Evolutionary conservation across 345 rosid genomes (phyloP).

Genomic region (Anacardium occidentale): DNA sequence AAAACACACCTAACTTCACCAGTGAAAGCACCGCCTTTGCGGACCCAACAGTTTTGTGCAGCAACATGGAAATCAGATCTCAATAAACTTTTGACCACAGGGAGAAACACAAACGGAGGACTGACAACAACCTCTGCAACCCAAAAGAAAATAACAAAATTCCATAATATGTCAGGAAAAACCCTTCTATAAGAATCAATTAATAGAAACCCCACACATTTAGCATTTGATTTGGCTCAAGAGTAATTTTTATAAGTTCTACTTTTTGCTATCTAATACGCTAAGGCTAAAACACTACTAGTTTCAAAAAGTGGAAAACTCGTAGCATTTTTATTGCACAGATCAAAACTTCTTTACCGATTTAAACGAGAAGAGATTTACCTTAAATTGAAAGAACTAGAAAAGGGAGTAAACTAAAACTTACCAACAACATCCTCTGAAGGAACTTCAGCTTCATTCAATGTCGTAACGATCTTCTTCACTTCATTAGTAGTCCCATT

Average conservation of each 20-base stretch:
- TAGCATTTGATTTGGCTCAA: not conserved
- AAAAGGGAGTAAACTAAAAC: slow-evolving; percentile 5
- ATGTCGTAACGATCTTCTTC: slow-evolving; percentile 53
- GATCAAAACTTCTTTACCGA: not conserved
- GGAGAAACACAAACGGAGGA: slow-evolving; percentile 70
- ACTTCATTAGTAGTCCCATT: slow-evolving; percentile 74
- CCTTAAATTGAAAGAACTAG: not conserved
- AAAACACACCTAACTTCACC: slow-evolving; percentile 62
- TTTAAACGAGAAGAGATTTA: no score
- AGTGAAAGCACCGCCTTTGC: slow-evolving; percentile 69
- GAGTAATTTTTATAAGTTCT: not conserved
- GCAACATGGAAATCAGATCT: slow-evolving; percentile 61
- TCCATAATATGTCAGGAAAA: not conserved
- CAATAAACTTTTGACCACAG: slow-evolving; percentile 42
- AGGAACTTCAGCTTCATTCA: slow-evolving; percentile 73
- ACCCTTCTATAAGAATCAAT: not conserved
- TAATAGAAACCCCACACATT: not conserved
- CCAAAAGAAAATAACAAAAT: not conserved
- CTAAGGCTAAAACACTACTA: not conserved
- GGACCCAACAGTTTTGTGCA: slow-evolving; percentile 72
- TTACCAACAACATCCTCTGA: slow-evolving; percentile 60
- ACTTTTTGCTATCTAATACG: not conserved
- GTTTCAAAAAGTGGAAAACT: not conserved
- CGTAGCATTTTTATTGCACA: not conserved
- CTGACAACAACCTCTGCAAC: slow-evolving; percentile 68